Conservation (phyloP, 345 rosid species). For the Euphorbia lathyris region DNA sequence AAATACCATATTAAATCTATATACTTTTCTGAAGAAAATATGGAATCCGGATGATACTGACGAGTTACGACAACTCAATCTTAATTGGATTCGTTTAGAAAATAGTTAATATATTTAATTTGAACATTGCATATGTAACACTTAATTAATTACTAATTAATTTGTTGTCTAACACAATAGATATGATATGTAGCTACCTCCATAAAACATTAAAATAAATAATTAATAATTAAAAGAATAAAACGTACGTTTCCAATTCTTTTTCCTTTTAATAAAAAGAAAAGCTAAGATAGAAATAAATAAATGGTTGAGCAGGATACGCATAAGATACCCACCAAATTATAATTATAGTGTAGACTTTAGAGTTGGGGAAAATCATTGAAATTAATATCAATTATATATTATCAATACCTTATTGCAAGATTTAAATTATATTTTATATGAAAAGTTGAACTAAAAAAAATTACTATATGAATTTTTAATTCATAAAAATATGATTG, state of each 20-base stretch:
- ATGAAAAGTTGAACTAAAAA: no score
- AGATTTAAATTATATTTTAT: background rate
- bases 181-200: background rate
- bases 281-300: background rate
- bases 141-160: no score
- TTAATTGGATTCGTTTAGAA: background rate
- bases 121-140: background rate
- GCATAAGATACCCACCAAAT: background rate
- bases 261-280: no score
- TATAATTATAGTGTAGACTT: background rate
- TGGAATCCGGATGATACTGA: no score
- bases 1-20: no score
- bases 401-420: no score
- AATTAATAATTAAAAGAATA: background rate
- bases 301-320: background rate
- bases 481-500: background rate
- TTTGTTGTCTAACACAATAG: background rate
- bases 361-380: background rate
- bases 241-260: background rate
- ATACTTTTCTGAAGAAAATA: no score
- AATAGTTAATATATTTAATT: no score
- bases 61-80: background rate
- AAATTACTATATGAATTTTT: background rate
- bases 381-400: background rate
- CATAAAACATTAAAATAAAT: no score